Evolutionary conservation across 331 rosid species (phyloP), one percentile per base, ranked within the genome.

Genomic region (Pyrus hybrid): DNA sequence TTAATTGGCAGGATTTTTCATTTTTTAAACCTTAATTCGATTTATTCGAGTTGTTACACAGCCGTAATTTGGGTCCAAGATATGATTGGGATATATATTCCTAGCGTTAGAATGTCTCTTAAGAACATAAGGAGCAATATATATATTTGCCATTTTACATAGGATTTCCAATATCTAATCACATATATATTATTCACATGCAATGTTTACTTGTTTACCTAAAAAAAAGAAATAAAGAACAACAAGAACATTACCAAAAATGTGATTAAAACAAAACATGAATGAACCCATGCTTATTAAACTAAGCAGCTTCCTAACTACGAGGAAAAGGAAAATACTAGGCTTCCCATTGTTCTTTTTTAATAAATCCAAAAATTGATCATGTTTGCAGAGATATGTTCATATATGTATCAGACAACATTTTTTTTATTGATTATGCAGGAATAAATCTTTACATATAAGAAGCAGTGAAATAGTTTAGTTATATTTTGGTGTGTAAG

Each of bases 251-350:
- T 41, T 47, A 21, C 18, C 13, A 2, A 1, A 41, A 5, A 53
- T 54, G 28, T 23, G 43, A 32, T 10, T 23, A 53, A 51, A 35
- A 33, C 41, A 53, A 45, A 67, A 67, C 67, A 33, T 51, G 73
- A 33, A 5, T 8, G 73, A 33, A 5, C 72, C 41, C 41, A 18
- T 66, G 35, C 28, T 11, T 32, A 30, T 58, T 72, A 37, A 75
- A 53, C 57, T 17, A 75, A 75, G 54, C 79, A 30, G 72, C 70
- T 41, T 73, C 53, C 61, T 73, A 60, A 73, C 8, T 3, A 61
- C 61, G 61, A 43, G 66, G 70, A 35, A 35, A 8, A 35, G 41
- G 7, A 35, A 35, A 35, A 35, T 35, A 35, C 41, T 35, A 35
- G 41, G 41, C 41, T 35, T 35, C 41, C 41, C 41, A 35, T 8